These are phyloP conservation scores for Ensete glaucum DNA, from an alignment of 176 grass and related monocot genomes.

Conservation along the genomic window DNA sequence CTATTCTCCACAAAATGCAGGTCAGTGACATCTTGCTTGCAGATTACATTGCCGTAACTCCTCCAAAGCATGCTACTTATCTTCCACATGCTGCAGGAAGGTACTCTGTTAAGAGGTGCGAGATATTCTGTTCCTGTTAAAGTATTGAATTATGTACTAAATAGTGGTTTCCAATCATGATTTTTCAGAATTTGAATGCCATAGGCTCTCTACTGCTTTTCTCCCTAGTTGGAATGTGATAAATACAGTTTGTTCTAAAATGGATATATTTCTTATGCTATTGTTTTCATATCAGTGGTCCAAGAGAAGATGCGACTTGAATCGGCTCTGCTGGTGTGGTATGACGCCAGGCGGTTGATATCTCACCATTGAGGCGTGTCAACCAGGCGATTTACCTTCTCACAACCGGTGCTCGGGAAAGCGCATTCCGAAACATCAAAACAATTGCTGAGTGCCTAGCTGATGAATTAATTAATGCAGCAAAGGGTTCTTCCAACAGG, in stretches of 20 bases:
- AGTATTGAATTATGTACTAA: neutral
- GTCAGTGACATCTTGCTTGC: slow-evolving; percentile 66
- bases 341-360: slow-evolving; percentile 10
- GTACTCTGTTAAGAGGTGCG: slow-evolving; percentile 51
- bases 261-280: neutral
- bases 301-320: slow-evolving; percentile 12
- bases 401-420: slow-evolving; percentile 6
- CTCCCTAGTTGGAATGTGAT: no score
- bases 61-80: slow-evolving; percentile 63
- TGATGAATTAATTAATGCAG: slow-evolving; percentile 11
- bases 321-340: slow-evolving; percentile 15
- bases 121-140: no score
- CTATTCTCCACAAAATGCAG: slow-evolving; percentile 19
- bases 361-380: slow-evolving; percentile 8
- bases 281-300: slow-evolving; percentile 1
- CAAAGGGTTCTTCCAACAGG: slow-evolving; percentile 17
- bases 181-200: no score
- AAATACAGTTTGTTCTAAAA: no score
- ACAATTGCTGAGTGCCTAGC: slow-evolving; percentile 12
- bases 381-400: slow-evolving; percentile 15
- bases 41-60: slow-evolving; percentile 58
- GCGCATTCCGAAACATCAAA: slow-evolving; percentile 14
- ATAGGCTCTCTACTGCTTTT: no score
- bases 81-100: slow-evolving; percentile 72
- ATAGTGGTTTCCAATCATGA: no score